Percentiles rank a stretch among this genome's conserved stretches.
These are phyloP conservation scores for Bipolaris zeicola DNA, from an alignment of 2,329 filamentous ascomycete genomes.

Conservation along the genomic window DNA sequence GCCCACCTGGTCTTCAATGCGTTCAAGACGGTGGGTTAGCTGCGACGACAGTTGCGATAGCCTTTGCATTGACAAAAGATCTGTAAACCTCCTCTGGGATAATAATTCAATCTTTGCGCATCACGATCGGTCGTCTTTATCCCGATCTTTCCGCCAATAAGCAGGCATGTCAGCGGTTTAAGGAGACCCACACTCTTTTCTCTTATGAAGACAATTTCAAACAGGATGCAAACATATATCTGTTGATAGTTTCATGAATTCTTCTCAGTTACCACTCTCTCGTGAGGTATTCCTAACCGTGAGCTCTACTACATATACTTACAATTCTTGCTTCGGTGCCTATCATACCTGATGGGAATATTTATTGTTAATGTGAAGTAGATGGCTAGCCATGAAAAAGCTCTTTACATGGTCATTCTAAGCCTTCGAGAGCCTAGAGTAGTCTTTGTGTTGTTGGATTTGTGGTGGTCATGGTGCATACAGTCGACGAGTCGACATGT, in stretches of 20 bases:
- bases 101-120: background rate
- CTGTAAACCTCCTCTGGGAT: background rate
- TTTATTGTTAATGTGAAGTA: too few relatives aligned
- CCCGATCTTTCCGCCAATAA: slow-evolving; percentile 31
- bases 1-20: slow-evolving; percentile 1
- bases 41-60: slow-evolving; percentile 18
- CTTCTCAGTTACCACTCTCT: too few relatives aligned
- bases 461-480: background rate
- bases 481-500: background rate
- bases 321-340: background rate
- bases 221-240: too few relatives aligned
- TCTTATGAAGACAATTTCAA: background rate
- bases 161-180: background rate
- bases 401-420: too few relatives aligned
- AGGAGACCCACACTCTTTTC: background rate
- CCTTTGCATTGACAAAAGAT: slow-evolving; percentile 11
- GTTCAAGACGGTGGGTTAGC: slow-evolving; percentile 1
- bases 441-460: background rate
- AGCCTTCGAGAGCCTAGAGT: too few relatives aligned
- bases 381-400: too few relatives aligned
- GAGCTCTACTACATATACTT: too few relatives aligned
- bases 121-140: slow-evolving; percentile 9
- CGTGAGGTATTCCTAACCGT: background rate
- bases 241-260: too few relatives aligned
- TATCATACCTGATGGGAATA: background rate